Conservation (phyloP, 2,329 filamentous ascomycete genomes). For the Claviceps sp. region DNA sequence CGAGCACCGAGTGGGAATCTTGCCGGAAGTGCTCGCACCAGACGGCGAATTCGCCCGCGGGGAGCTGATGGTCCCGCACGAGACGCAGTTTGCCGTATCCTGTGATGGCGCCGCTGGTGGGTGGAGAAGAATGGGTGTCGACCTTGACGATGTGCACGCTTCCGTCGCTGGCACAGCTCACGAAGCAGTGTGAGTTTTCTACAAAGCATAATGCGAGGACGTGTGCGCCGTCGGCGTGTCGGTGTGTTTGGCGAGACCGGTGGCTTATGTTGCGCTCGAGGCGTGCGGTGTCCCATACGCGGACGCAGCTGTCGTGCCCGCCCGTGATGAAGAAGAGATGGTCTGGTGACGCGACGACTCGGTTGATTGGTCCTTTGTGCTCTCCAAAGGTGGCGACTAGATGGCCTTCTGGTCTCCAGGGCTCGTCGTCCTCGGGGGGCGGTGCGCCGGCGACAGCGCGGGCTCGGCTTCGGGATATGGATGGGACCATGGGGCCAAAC, state of each 20-base stretch:
- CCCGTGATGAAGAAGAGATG: constrained; percentile 91
- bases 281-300: constrained; percentile 82
- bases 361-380: constrained; percentile 69
- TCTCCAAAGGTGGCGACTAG: constrained; percentile 83
- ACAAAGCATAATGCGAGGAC: constrained; percentile 81
- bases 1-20: constrained; percentile 66
- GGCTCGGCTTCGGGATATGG: constrained; percentile 43
- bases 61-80: constrained; percentile 70
- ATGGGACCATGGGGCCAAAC: constrained; percentile 70
- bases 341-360: constrained; percentile 73
- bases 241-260: constrained; percentile 74
- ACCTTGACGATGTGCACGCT: constrained; percentile 82
- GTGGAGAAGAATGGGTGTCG: constrained; percentile 27
- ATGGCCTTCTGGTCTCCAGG: constrained; percentile 72
- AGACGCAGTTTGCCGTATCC: constrained; percentile 68
- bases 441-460: constrained; percentile 35
- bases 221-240: constrained; percentile 54
- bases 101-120: constrained; percentile 30
- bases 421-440: constrained; percentile 18
- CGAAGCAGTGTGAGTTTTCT: constrained; percentile 85
- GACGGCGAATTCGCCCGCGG: constrained; percentile 60
- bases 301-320: constrained; percentile 81
- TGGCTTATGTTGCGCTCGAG: constrained; percentile 86
- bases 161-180: constrained; percentile 81
- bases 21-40: constrained; percentile 89